Evolutionary conservation across 177 flowering plant species (phyloP).

Genomic region (Vitis hybrid): DNA sequence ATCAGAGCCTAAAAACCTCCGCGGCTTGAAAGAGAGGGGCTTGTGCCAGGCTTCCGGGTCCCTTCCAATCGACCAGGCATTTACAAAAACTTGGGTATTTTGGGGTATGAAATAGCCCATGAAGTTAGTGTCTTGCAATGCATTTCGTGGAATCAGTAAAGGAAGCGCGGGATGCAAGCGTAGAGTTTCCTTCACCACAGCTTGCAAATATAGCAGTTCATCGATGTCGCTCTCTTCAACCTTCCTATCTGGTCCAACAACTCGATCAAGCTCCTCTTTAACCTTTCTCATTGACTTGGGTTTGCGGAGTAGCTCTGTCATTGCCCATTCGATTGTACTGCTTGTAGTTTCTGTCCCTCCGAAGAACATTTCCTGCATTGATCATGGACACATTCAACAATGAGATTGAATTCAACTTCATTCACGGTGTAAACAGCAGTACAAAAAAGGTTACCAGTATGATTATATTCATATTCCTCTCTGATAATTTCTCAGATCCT

Average conservation of each 20-base stretch:
- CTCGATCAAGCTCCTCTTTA: conserved; percentile 19
- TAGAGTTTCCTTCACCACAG: conserved; percentile 28
- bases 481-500: conserved; percentile 6
- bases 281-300: conserved; percentile 18
- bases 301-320: conserved; percentile 27
- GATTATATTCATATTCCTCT: neutral
- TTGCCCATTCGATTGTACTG: conserved; percentile 32
- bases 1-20: neutral
- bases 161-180: conserved; percentile 24
- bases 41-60: conserved; percentile 27
- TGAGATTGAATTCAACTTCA: too few relatives aligned
- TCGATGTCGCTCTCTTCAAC: conserved; percentile 32
- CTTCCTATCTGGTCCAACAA: conserved; percentile 22
- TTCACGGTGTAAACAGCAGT: neutral
- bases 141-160: conserved; percentile 30
- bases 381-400: too few relatives aligned
- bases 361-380: conserved; percentile 28
- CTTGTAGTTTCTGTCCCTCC: conserved; percentile 35
- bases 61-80: conserved; percentile 35
- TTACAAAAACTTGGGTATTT: conserved; percentile 21
- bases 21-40: neutral
- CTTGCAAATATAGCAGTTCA: conserved; percentile 27
- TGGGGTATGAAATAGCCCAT: conserved; percentile 36
- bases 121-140: conserved; percentile 22
- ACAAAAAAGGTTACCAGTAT: conserved; percentile 7